phyloP scores from a whole-genome alignment of 257 asterid species.

The Solanum lycopersicoides region DNA sequence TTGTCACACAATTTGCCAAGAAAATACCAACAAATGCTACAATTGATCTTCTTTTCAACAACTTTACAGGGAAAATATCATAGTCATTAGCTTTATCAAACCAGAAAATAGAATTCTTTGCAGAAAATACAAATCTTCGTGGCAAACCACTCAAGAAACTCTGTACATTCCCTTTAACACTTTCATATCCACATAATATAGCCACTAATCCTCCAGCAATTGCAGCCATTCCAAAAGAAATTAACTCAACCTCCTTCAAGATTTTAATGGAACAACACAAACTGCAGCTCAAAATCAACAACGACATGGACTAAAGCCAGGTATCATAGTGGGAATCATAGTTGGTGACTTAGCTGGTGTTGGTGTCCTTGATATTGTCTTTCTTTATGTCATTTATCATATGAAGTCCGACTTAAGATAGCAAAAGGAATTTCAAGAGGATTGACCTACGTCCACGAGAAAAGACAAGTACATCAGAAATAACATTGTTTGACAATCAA shows the following conservation, averaged over 20 bases:
- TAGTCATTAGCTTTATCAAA: constrained; percentile 25
- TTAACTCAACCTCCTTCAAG: constrained; percentile 24
- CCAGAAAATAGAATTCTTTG: constrained; percentile 59
- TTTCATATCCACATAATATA: constrained; percentile 46
- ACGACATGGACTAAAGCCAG: constrained; percentile 49
- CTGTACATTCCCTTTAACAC: constrained; percentile 57
- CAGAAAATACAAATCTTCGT: constrained; percentile 60
- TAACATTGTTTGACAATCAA: constrained; percentile 35
- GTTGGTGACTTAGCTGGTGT: constrained; percentile 61
- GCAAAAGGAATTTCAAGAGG: too few species aligned
- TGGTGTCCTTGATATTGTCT: constrained; percentile 47
- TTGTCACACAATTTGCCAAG: constrained; percentile 41
- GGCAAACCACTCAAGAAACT: constrained; percentile 66
- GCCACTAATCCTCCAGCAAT: constrained; percentile 58
- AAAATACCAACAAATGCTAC: constrained; percentile 31
- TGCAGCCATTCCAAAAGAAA: constrained; percentile 74
- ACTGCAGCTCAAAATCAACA: constrained; percentile 13
- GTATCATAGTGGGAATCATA: constrained; percentile 49
- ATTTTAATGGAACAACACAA: constrained; percentile 14
- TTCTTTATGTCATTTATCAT: constrained; percentile 19
- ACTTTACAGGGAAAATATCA: constrained; percentile 3
- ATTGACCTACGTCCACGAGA: too few species aligned
- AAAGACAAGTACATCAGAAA: constrained; percentile 31
- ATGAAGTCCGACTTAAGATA: too few species aligned
- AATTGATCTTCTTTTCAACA: constrained; percentile 69